Evolutionary conservation across 1,139 yeast genomes (phyloP).

Genomic region (Blastobotrys petasosporus): DNA sequence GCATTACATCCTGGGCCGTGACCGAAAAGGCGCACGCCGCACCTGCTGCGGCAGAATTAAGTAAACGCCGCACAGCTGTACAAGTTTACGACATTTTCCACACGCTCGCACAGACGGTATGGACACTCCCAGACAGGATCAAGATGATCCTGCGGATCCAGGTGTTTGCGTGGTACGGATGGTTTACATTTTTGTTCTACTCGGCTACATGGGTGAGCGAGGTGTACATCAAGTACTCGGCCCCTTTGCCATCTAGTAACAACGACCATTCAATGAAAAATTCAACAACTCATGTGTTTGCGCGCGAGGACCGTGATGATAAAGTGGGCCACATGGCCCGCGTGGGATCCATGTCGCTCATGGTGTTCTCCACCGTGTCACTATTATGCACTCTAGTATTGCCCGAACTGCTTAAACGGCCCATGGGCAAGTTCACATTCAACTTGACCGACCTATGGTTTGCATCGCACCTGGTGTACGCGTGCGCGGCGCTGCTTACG

Average conservation of each 20-base stretch:
- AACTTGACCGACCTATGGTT: constrained; percentile 31
- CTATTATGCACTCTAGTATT: constrained; percentile 31
- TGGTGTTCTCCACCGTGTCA: constrained; percentile 35
- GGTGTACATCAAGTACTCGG: constrained; percentile 29
- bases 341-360: constrained; percentile 36
- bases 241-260: not conserved
- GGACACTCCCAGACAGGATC: constrained; percentile 25
- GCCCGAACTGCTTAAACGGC: constrained; percentile 24
- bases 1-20: constrained; percentile 38
- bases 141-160: constrained; percentile 31
- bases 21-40: constrained; percentile 21
- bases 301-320: constrained; percentile 13
- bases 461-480: constrained; percentile 33
- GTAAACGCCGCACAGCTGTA: not conserved
- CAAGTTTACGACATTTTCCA: constrained; percentile 18
- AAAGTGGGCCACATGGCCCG: constrained; percentile 34
- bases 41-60: not conserved
- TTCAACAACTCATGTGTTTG: not conserved
- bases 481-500: constrained; percentile 30
- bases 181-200: constrained; percentile 37
- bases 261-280: not conserved
- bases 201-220: constrained; percentile 40
- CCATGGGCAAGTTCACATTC: constrained; percentile 1
- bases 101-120: constrained; percentile 20
- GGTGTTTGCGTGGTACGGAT: constrained; percentile 36